Base-by-base conservation (phyloP, 2,329 filamentous ascomycete species). In the Rhynchosporium graminicola region DNA sequence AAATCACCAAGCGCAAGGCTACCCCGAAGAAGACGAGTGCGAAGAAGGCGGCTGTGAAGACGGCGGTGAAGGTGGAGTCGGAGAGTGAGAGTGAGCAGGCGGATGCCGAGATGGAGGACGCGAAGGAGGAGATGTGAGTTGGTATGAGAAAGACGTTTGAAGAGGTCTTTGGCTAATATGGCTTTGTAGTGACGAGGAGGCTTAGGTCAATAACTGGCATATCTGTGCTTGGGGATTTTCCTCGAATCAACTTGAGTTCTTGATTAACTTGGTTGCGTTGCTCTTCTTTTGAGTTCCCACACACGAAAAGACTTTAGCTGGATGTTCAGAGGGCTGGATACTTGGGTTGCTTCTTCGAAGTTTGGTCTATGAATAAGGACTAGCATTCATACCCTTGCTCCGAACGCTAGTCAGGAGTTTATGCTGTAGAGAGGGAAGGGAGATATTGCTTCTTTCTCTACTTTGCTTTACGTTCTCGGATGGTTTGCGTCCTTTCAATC, bases 1-100 rank as follows among this genome's bases (percentile, higher is more conserved):
- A 60, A 45, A 51, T 57, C 36, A 60, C 61, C 36, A 78, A 77
- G 70, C 26, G 62, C 26, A 59, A 36, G 29, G 58, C 43, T 33
- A 40, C 54, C 20, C 43, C 59, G 45, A 47, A 59, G 59, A 61
- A 63, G 40, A 26, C 48, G 1, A 20, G 45, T 26, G 38, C 40
- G n/a, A 57, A 64, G 47, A 40, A 55, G 31, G 42, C 29, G 13
- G 29, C 20, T 38, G 29, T 28, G n/a, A 33, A 13, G 12, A 13
- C 29, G 29, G 26, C 3, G 20, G 50, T 31, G 13, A 46, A 8
- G 36, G 43, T n/a, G 5, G 36, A 59, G 26, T 29, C 26, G 28
- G 47, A 40, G 29, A 26, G 10, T 6, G 48, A 45, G 43, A 42
- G n/a, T 10, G 43, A 46, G 43, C 1, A 54, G 26, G 60, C 12